Evolutionary conservation across 108 stramenopile species (phyloP), one percentile per base, ranked within the genome.

Genomic region (Pseudonitzschia pungens): DNA sequence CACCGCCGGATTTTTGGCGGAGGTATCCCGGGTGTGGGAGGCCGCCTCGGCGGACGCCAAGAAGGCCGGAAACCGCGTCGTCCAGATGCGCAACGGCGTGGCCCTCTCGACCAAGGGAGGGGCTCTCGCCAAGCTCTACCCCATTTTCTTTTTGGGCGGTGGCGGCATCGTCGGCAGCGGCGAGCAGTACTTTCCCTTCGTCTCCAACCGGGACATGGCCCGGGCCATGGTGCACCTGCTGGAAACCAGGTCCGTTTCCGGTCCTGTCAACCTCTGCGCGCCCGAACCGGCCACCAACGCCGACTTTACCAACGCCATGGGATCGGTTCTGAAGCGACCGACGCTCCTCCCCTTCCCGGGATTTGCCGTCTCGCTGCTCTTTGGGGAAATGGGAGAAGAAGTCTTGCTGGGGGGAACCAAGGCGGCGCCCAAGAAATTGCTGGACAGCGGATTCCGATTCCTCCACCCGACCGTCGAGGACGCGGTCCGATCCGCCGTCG

Each of bases 331-430:
- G 42, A 66, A 28, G 18, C 81, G 92, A 52, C 92, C 92, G 12
- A 81, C 87, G 18, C 32, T 92, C 12, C 20, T 92, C 0, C 92
- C 92, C 2, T 58, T 92, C 31, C 92, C 92, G 5, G 71, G 45
- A 53, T 83, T 83, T 33, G 92, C 80, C 6, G 89, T 87, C 15
- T 64, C 67, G 9, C 43, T 81, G 8, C n/a, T 88, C 45, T 89
- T 92, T 69, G 92, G 92, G 14, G 85, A 92, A 77, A 92, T 92
- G 92, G 92, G 89, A 40, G 83, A 89, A 54, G 92, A 92, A 68
- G 73, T 87, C 56, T 69, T 92, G n/a, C 71, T 92, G 29, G 84
- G 84, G 21, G 87, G 87, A 24, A 73, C 74, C 4, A 40, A 64
- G 28, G 82, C 78, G 11, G 33, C 63, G 21, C 87, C 87, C 12